Conservation (phyloP, 768 basidiomycete species). For the Naganishia onofrii region DNA sequence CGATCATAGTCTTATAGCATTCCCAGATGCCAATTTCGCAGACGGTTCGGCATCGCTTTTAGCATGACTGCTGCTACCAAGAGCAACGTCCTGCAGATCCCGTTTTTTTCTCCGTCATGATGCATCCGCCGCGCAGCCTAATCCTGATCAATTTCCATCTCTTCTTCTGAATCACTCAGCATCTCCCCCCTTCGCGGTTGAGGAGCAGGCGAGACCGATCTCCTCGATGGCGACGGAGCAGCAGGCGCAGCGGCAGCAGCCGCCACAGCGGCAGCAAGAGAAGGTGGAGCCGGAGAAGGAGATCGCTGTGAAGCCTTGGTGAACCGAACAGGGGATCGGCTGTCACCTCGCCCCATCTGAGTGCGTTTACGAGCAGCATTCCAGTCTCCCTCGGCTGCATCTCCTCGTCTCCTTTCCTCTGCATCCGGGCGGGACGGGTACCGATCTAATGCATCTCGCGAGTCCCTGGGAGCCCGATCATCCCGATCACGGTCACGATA, state of each 20-base stretch:
- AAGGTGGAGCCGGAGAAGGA: neutral
- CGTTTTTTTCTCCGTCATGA: no score
- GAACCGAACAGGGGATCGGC: constrained; percentile 12
- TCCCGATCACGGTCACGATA: neutral
- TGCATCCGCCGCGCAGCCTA: no score
- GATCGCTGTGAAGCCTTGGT: constrained; percentile 5
- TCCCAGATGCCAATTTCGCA: no score
- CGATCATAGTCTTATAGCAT: no score
- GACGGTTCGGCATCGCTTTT: no score
- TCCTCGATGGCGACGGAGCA: neutral
- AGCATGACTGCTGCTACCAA: no score
- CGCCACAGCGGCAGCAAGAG: no score
- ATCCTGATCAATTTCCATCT: constrained; percentile 19
- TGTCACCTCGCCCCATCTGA: constrained; percentile 23
- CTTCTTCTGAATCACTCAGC: constrained; percentile 13
- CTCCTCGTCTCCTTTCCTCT: constrained; percentile 14
- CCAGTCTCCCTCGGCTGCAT: constrained; percentile 22
- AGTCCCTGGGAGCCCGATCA: constrained; percentile 3
- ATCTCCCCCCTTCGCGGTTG: constrained; percentile 19
- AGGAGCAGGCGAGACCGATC: neutral
- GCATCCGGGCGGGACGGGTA: constrained; percentile 7
- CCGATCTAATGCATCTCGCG: neutral
- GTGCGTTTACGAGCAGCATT: constrained; percentile 24
- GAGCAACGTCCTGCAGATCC: no score
- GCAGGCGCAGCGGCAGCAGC: neutral